Evolutionary conservation across 208 protist genomes (phyloP).

Genomic region (Leishmania martiniquensis): DNA sequence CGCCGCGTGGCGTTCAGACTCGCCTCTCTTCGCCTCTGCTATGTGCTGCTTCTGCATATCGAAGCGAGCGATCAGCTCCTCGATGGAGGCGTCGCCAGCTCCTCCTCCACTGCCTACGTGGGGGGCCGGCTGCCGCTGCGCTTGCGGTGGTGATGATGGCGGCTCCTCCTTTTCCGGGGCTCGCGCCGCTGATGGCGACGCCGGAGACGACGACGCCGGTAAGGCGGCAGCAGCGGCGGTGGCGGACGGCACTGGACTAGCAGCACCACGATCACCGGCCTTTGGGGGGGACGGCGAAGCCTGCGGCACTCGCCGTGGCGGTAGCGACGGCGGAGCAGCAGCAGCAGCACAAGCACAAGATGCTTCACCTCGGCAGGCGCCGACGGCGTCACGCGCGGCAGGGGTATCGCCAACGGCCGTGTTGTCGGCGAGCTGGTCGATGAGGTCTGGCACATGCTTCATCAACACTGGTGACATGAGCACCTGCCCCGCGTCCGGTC

Average conservation of each 20-base stretch:
- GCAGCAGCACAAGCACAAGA: not conserved
- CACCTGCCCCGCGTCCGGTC: constrained; percentile 83
- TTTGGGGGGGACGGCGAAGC: not conserved
- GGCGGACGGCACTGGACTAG: not conserved
- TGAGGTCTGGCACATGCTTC: constrained; percentile 67
- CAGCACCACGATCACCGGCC: not conserved
- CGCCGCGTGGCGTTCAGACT: not conserved
- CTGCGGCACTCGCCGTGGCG: constrained; percentile 3
- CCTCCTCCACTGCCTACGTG: not conserved
- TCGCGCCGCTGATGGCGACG: not conserved
- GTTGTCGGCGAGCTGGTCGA: constrained; percentile 49
- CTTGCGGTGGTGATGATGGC: not conserved
- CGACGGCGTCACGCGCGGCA: not conserved
- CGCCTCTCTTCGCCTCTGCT: constrained; percentile 16
- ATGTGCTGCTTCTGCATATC: constrained; percentile 55
- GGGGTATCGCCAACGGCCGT: not conserved
- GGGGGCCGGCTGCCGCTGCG: not conserved
- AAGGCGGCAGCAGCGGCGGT: not conserved
- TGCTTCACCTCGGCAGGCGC: not conserved
- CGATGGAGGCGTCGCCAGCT: constrained; percentile 29
- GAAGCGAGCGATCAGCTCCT: constrained; percentile 48
- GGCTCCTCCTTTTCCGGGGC: not conserved
- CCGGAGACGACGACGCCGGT: not conserved
- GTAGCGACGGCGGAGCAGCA: not conserved
- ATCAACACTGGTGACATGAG: constrained; percentile 70